Percentiles rank a stretch among this genome's conserved stretches.
These are phyloP conservation scores for Irpex rosettiformis DNA, from an alignment of 1,284 basidiomycete species.

Conservation along the genomic window DNA sequence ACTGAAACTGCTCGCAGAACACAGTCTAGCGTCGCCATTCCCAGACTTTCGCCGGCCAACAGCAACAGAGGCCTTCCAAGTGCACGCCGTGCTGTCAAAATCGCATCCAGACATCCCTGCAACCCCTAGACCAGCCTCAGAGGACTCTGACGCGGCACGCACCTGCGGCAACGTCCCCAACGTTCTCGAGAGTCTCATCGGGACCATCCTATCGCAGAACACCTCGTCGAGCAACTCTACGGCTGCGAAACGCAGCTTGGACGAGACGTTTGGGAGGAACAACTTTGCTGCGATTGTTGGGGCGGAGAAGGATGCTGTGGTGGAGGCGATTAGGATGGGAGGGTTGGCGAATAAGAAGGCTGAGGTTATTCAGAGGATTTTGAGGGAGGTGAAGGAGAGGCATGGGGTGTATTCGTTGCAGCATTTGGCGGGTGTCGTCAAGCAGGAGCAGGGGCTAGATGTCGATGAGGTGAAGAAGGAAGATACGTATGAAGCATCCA, in stretches of 20 bases:
- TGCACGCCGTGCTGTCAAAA: slow-evolving; percentile 43
- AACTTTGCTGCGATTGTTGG: slow-evolving; percentile 59
- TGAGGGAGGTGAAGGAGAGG: slow-evolving; percentile 46
- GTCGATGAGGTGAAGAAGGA: neutral
- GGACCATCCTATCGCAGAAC: slow-evolving; percentile 74
- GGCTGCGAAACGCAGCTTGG: slow-evolving; percentile 58
- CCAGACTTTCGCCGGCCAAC: slow-evolving; percentile 50
- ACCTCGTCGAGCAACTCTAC: slow-evolving; percentile 65
- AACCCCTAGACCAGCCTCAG: slow-evolving; percentile 16
- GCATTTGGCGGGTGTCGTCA: slow-evolving; percentile 42
- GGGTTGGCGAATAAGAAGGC: slow-evolving; percentile 77
- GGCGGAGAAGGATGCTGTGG: slow-evolving; percentile 49
- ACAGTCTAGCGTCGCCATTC: slow-evolving; percentile 48
- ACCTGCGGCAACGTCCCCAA: slow-evolving; percentile 58
- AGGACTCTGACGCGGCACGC: slow-evolving; percentile 39
- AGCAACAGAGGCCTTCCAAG: slow-evolving; percentile 40
- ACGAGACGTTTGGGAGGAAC: slow-evolving; percentile 54
- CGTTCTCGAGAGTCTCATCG: slow-evolving; percentile 70
- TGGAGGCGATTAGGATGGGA: slow-evolving; percentile 62
- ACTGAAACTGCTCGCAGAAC: slow-evolving; percentile 45
- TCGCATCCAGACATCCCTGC: slow-evolving; percentile 28
- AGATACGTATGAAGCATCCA: slow-evolving; percentile 7
- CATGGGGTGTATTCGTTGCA: slow-evolving; percentile 57
- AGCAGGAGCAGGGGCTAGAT: neutral
- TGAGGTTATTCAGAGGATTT: slow-evolving; percentile 59